A percentile compares a stretch with the other conserved stretches of the same genome.
phyloP scores from a whole-genome alignment of 306 rosid species.

The Vachellia pachyceras region DNA sequence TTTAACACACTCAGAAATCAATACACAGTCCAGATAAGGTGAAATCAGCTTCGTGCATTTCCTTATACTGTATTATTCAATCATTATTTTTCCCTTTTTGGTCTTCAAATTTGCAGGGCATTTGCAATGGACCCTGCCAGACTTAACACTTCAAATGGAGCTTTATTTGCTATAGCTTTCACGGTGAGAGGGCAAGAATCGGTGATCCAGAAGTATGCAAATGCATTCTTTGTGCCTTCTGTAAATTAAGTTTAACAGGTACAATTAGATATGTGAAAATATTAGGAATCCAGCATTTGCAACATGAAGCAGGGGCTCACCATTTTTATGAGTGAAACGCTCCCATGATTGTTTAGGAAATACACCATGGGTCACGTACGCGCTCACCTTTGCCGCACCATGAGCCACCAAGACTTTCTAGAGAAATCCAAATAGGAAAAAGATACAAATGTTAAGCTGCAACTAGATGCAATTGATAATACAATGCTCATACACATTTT shows the following conservation, averaged over 20 bases:
- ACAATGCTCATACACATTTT: not conserved
- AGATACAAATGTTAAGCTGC: conserved; percentile 18
- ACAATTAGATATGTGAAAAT: conserved; percentile 7
- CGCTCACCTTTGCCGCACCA: conserved; percentile 93
- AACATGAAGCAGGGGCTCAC: conserved; percentile 46
- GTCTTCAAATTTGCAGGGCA: conserved; percentile 71
- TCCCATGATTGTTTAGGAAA: conserved; percentile 89
- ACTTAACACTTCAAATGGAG: conserved; percentile 90
- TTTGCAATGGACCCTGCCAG: conserved; percentile 90
- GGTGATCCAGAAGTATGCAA: conserved; percentile 92
- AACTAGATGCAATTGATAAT: not conserved
- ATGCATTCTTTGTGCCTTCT: conserved; percentile 57
- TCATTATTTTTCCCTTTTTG: not conserved
- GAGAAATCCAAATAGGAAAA: conserved; percentile 28
- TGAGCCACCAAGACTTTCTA: conserved; percentile 89
- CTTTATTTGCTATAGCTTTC: conserved; percentile 68
- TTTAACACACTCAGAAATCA: conserved; percentile 15
- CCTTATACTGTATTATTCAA: not conserved
- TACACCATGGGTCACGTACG: conserved; percentile 90
- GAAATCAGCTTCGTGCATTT: conserved; percentile 7
- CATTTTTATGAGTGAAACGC: conserved; percentile 70
- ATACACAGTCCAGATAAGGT: not conserved
- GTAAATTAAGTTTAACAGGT: conserved; percentile 34
- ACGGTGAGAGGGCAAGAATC: conserved; percentile 94
- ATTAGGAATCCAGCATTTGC: not conserved